Base-by-base conservation (phyloP, 345 rosid species). In the Dipteronia dyeriana region DNA sequence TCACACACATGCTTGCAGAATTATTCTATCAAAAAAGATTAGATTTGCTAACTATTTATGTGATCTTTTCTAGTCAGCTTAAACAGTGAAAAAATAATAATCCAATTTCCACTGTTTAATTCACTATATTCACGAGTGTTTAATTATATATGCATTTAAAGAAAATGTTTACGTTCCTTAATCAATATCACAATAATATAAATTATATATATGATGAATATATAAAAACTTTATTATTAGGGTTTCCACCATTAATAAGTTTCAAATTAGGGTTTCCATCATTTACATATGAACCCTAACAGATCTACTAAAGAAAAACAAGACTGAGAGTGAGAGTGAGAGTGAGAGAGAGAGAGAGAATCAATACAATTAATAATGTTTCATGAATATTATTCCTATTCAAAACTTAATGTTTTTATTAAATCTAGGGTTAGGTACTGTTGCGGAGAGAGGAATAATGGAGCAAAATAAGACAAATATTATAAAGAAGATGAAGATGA, bases 21-120 rank as follows among this genome's bases (percentile, higher is more conserved):
- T 74, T 10, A 74, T 74, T 63, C 77, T 19, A 13, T 63, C 25
- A 17, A 19, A 64, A 63, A 49, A 74, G 62, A 74, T 64, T 7
- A 63, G 70, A 49, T 74, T 63, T 74, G 77, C 62, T 73, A 16
- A 14, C 38, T 34, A 34, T 34, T 34, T 34, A n/a, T 63, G 47
- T 62, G 38, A 34, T 34, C 38, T 43, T 26, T 45, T 12, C 4
- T n/a, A n/a, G 38, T 71, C 26, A 56, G 64, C 49, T 38, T n/a
- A 34, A 56, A n/a, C 56, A 39, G 29, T 62, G 23, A 34, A 34
- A 34, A 47, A 43, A 25, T 1, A 47, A 69, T 7, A 49, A 34
- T 11, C 20, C 29, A 14, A 51, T 70, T 43, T 59, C 54, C 53
- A 26, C 59, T 3, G 34, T 25, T 26, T 69, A 69, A 25, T n/a